Percentiles rank a stretch among this genome's conserved stretches.
phyloP scores from a whole-genome alignment of 768 basidiomycete genomes.

The Phaffia australis region DNA sequence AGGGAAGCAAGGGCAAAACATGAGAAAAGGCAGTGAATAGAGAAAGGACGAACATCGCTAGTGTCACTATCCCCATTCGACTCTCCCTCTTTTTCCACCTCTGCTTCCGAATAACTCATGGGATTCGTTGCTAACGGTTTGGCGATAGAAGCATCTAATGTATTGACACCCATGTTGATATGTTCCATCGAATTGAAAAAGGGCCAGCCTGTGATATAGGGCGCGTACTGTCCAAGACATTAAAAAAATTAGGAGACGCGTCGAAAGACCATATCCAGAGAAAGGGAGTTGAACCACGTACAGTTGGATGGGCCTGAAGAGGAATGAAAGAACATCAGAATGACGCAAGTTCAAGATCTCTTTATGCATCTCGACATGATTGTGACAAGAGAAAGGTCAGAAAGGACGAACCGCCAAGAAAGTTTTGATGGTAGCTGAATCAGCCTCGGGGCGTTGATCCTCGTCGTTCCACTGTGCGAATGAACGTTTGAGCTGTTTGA shows the following conservation, averaged over 20 bases:
- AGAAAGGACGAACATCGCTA: slow-evolving; percentile 7
- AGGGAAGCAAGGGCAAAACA: not conserved
- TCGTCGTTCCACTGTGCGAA: slow-evolving; percentile 3
- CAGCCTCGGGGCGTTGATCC: not conserved
- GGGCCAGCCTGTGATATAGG: slow-evolving; percentile 4
- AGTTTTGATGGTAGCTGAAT: not conserved
- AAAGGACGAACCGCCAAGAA: slow-evolving; percentile 7
- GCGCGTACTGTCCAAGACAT: not conserved
- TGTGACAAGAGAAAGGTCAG: too few species aligned
- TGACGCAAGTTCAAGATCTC: too few species aligned
- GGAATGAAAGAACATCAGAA: too few species aligned
- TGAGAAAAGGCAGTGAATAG: not conserved
- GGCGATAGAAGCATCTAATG: not conserved
- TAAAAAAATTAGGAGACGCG: too few species aligned
- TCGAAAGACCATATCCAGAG: too few species aligned
- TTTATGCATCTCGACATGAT: too few species aligned
- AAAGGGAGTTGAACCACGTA: too few species aligned
- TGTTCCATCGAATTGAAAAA: slow-evolving; percentile 1
- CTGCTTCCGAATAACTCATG: not conserved
- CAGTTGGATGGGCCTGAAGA: too few species aligned
- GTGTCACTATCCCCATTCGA: not conserved
- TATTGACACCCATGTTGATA: not conserved
- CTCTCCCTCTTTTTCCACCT: not conserved
- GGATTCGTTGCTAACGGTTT: not conserved
- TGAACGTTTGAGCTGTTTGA: not conserved